These are phyloP conservation scores for Davidsoniella eucalypti DNA, from an alignment of 2,329 filamentous ascomycete genomes.

Conservation along the genomic window DNA sequence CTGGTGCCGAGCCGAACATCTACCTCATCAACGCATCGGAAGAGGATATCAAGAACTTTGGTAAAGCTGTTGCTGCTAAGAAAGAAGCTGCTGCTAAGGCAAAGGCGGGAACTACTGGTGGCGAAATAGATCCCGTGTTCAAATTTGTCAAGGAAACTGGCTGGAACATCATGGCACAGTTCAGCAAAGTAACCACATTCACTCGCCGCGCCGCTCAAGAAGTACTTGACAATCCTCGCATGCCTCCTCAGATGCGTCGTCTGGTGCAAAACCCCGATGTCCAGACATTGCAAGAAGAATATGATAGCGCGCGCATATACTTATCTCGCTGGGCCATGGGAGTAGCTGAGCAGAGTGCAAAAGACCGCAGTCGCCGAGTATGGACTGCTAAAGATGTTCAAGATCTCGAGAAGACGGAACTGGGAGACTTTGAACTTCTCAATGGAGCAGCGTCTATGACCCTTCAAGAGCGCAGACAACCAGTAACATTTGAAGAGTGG, in stretches of 20 bases:
- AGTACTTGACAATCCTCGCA: constrained; percentile 73
- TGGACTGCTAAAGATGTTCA: constrained; percentile 89
- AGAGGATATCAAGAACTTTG: constrained; percentile 72
- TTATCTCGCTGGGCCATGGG: constrained; percentile 97
- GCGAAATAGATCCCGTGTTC: constrained; percentile 74
- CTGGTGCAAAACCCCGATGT: constrained; percentile 85
- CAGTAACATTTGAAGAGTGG: constrained; percentile 76
- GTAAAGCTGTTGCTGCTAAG: constrained; percentile 23
- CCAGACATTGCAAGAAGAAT: constrained; percentile 88
- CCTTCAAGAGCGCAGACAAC: constrained; percentile 59
- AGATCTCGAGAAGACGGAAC: constrained; percentile 84
- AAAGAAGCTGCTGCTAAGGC: constrained; percentile 18
- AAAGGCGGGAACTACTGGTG: constrained; percentile 25
- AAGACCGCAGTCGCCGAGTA: constrained; percentile 68
- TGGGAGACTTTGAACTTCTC: constrained; percentile 89
- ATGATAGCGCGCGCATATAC: constrained; percentile 89
- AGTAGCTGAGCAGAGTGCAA: constrained; percentile 90
- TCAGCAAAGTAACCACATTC: constrained; percentile 94
- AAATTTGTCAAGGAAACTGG: constrained; percentile 89
- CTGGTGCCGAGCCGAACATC: constrained; percentile 71
- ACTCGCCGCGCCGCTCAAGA: constrained; percentile 84
- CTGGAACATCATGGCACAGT: constrained; percentile 92
- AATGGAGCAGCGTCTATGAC: constrained; percentile 62
- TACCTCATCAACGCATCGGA: constrained; percentile 78
- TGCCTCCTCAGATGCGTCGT: constrained; percentile 75